Evolutionary conservation across 2,329 filamentous ascomycete genomes (phyloP).

Genomic region (Botryotinia narcissicola): DNA sequence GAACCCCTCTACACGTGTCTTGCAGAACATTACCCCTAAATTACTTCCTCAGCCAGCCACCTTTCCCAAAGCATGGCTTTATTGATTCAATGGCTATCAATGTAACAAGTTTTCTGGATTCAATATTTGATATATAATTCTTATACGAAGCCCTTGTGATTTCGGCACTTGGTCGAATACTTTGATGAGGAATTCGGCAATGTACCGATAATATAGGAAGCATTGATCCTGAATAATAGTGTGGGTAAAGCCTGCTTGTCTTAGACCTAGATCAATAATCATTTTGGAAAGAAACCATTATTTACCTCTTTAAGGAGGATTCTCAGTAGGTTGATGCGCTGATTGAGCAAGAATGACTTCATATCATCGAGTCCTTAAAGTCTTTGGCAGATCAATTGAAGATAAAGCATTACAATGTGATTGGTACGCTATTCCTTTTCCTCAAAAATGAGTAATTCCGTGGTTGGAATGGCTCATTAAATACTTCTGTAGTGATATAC

Average conservation of each 20-base stretch:
- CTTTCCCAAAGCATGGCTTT: not conserved
- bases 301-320: not conserved
- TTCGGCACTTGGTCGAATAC: not conserved
- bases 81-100: not conserved
- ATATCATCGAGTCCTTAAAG: constrained; percentile 39
- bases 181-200: not conserved
- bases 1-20: not conserved
- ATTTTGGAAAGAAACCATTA: not conserved
- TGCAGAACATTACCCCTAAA: not conserved
- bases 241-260: not conserved
- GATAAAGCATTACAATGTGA: constrained; percentile 39
- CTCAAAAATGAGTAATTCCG: not conserved
- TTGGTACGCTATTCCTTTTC: constrained; percentile 28
- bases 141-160: not conserved
- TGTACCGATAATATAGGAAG: not conserved
- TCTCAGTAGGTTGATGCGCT: not conserved
- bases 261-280: not conserved
- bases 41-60: not conserved
- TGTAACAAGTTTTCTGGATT: not conserved
- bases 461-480: not conserved
- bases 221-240: not conserved
- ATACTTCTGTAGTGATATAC: constrained; percentile 34
- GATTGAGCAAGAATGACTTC: constrained; percentile 34
- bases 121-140: not conserved
- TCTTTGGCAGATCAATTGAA: constrained; percentile 37